phyloP scores from a whole-genome alignment of 805 yeast genomes.

The Barnettozyma botsteinii region DNA sequence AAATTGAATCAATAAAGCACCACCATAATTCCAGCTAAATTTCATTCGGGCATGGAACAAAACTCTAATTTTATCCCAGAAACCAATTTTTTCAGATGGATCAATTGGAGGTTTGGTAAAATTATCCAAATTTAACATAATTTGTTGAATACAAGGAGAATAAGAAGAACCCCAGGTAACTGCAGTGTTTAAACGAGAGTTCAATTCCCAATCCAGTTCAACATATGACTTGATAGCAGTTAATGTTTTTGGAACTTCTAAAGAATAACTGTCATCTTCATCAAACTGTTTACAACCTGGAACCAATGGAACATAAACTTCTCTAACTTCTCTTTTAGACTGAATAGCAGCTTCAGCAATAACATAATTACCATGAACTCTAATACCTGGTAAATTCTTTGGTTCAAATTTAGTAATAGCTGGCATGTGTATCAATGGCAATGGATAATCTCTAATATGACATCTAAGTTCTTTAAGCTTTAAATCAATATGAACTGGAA shows the following conservation, averaged over 20 bases:
- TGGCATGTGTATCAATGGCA: conserved; percentile 77
- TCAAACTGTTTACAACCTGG: conserved; percentile 36
- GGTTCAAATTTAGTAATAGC: conserved; percentile 31
- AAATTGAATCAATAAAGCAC: conserved; percentile 50
- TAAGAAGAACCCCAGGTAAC: conserved; percentile 83
- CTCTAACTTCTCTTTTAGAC: conserved; percentile 49
- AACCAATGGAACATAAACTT: conserved; percentile 56
- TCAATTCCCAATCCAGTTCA: conserved; percentile 49
- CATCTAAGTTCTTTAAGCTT: conserved; percentile 55
- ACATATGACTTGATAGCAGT: conserved; percentile 70
- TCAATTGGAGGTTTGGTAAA: conserved; percentile 89
- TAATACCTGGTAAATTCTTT: conserved; percentile 24
- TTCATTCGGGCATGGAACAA: conserved; percentile 67
- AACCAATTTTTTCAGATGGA: conserved; percentile 77
- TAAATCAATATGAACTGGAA: conserved; percentile 60
- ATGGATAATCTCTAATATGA: conserved; percentile 79
- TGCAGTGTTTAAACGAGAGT: conserved; percentile 52
- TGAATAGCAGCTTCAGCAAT: conserved; percentile 59
- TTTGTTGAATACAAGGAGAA: conserved; percentile 78
- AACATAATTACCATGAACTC: conserved; percentile 57
- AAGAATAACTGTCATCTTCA: conserved; percentile 41
- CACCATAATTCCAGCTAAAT: conserved; percentile 45
- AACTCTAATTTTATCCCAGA: conserved; percentile 86
- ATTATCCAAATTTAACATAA: conserved; percentile 70
- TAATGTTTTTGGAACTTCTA: conserved; percentile 69